These are phyloP conservation scores for Lentinula raphanica DNA, from an alignment of 768 basidiomycete species.

Conservation along the genomic window DNA sequence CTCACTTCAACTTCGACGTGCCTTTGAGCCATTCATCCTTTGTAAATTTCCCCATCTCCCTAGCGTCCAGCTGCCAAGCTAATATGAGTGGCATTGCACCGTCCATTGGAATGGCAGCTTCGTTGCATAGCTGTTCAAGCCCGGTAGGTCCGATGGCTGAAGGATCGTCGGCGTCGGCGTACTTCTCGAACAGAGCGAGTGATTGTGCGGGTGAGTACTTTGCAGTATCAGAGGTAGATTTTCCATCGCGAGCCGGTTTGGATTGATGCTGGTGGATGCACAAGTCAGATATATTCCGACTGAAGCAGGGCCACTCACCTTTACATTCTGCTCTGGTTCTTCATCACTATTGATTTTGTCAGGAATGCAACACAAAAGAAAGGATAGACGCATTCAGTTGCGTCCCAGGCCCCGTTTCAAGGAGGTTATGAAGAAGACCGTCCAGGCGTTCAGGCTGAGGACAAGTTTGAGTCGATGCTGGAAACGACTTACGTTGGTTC, in stretches of 20 bases:
- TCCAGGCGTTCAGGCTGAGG: not conserved
- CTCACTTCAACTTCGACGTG: constrained; percentile 41
- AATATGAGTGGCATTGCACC: constrained; percentile 67
- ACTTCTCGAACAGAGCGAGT: constrained; percentile 52
- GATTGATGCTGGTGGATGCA: constrained; percentile 1
- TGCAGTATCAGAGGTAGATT: constrained; percentile 24
- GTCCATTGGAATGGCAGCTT: constrained; percentile 69
- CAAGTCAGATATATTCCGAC: constrained; percentile 15
- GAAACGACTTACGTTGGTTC: constrained; percentile 7
- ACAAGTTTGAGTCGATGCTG: not conserved
- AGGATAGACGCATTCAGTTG: constrained; percentile 54
- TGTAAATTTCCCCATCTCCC: constrained; percentile 69
- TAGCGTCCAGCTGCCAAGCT: constrained; percentile 67
- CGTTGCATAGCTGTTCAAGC: constrained; percentile 63
- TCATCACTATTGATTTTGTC: constrained; percentile 48
- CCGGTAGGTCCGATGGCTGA: constrained; percentile 66
- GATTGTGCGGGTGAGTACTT: constrained; percentile 50
- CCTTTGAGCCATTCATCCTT: constrained; percentile 68
- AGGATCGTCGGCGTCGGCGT: constrained; percentile 53
- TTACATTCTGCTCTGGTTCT: constrained; percentile 28
- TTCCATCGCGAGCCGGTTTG: constrained; percentile 5
- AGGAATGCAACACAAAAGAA: constrained; percentile 62
- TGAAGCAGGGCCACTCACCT: constrained; percentile 15
- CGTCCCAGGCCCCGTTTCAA: constrained; percentile 28
- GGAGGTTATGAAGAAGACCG: not conserved